Conservation (phyloP, 192 early-diverging fungal genomes). For the Podila verticillata region DNA sequence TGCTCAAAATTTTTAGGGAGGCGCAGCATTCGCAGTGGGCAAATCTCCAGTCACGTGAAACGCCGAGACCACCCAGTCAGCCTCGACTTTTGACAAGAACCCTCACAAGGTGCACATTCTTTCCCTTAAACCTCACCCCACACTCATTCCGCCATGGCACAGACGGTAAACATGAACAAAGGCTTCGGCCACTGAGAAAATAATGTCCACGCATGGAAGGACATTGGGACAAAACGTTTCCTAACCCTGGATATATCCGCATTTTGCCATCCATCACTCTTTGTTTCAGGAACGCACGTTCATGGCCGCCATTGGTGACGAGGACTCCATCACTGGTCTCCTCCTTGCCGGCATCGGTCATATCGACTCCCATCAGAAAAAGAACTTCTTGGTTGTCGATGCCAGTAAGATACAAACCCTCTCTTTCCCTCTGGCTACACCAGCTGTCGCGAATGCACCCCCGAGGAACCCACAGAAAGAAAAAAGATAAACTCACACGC, state of each 20-base stretch:
- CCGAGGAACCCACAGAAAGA: too few relatives aligned
- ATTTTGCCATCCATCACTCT: not conserved
- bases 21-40: too few relatives aligned
- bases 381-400: slow-evolving; percentile 98
- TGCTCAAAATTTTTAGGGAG: too few relatives aligned
- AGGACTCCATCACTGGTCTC: slow-evolving; percentile 95
- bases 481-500: too few relatives aligned
- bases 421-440: not conserved
- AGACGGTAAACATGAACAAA: too few relatives aligned
- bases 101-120: not conserved
- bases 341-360: slow-evolving; percentile 98
- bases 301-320: slow-evolving; percentile 74
- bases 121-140: not conserved
- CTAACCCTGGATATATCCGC: not conserved
- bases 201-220: not conserved
- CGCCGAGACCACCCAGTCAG: not conserved
- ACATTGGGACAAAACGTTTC: too few relatives aligned
- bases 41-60: not conserved
- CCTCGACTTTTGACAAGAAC: not conserved
- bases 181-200: not conserved
- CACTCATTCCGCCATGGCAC: slow-evolving; percentile 24
- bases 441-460: too few relatives aligned
- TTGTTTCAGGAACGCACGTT: slow-evolving; percentile 63
- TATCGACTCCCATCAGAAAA: slow-evolving; percentile 88
- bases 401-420: slow-evolving; percentile 69